Evolutionary conservation across 1,139 yeast species (phyloP), one percentile per base, ranked within the genome.

Genomic region (Yamadazyma dendronema): DNA sequence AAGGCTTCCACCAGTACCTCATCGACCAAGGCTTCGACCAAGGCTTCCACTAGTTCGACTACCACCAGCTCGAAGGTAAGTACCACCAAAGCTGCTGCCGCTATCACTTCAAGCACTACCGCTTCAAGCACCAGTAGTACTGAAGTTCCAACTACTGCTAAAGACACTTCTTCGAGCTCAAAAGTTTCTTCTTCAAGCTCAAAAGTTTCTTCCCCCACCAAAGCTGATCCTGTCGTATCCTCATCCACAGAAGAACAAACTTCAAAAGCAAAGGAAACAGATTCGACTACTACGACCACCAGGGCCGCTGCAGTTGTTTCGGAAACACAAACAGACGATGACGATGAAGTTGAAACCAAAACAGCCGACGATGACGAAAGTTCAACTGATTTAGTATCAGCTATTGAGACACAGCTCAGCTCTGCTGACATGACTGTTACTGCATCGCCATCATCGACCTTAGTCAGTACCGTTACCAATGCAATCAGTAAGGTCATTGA

Each of bases 401-500:
- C 23, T 10, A 5, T 12, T 16, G 23, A 17, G 4, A 16, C 31
- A 10, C 9, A 11, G 7, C 10, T 28, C 7, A 7, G 16, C 4
- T 28, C 33, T 19, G 16, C 26, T n/a, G 33, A 22, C 4, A 14
- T 17, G 4, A 16, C 15, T 16, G 31, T 28, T 6, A 17, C 31
- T 12, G 17, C 33, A 5, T 13, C 26, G 14, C 28, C 33, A 6
- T 22, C 37, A 4, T 8, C 24, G 13, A 24, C 30, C n/a, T 14
- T 17, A 28, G 8, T 19, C 22, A 19, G 22, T 19, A 34, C 37
- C 9, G 12, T 15, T n/a, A 32, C 30, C n/a, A 30, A 3, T 15
- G 6, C 23, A 5, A 30, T 28, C 25, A 28, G 34, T n/a, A 27
- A 31, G 4, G 24, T 33, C 7, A 34, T 36, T n/a, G 25, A 34